These are phyloP conservation scores for Tagetes erecta DNA, from an alignment of 129 eudicot species.

Conservation along the genomic window DNA sequence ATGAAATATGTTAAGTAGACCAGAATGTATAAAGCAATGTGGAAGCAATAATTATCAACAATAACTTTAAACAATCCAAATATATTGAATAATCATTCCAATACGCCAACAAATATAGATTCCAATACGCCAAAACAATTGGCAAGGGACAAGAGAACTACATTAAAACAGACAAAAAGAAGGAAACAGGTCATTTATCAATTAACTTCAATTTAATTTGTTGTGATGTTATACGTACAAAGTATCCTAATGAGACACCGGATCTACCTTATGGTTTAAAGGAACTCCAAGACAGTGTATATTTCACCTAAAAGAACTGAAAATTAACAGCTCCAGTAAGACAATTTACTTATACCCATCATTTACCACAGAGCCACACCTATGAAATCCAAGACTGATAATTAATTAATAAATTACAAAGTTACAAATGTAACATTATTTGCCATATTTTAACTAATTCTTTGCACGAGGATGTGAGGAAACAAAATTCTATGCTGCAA, in stretches of 20 bases:
- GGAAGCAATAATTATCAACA: background rate
- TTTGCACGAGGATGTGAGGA: background rate
- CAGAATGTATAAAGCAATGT: constrained; percentile 1
- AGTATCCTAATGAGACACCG: background rate
- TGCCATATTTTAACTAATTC: background rate
- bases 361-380: background rate
- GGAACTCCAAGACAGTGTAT: background rate
- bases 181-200: background rate
- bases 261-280: constrained; percentile 12
- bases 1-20: background rate
- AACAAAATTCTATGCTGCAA: constrained; percentile 6
- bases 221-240: background rate
- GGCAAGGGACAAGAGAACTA: background rate
- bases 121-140: background rate
- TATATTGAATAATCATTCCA: background rate
- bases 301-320: background rate
- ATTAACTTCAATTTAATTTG: constrained; percentile 3
- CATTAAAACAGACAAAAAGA: background rate
- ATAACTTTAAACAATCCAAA: background rate
- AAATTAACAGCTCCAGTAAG: background rate
- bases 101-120: background rate
- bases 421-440: background rate
- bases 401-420: background rate
- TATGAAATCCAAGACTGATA: background rate
- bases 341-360: background rate